Conservation (phyloP, 2,329 filamentous ascomycete genomes). For the Aspergillus uvarum region DNA sequence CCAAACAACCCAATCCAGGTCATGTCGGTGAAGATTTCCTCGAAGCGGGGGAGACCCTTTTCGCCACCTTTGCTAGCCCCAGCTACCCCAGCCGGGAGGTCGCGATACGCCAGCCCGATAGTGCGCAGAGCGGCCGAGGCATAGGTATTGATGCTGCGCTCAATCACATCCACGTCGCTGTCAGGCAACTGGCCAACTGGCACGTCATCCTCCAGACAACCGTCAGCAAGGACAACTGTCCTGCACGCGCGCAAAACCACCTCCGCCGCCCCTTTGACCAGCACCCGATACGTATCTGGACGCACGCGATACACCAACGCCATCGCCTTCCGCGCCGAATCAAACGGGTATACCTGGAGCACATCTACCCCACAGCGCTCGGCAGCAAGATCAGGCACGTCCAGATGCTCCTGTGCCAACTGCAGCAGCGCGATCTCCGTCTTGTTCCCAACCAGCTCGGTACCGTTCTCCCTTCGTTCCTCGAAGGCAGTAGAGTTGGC, state of each 20-base stretch:
- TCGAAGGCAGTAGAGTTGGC: slow-evolving; percentile 66
- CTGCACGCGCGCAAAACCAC: slow-evolving; percentile 31
- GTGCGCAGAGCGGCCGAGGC: slow-evolving; percentile 38
- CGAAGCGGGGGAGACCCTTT: background rate
- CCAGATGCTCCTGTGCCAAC: slow-evolving; percentile 61
- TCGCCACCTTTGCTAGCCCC: background rate
- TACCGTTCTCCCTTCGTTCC: slow-evolving; percentile 53
- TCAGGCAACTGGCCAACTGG: background rate
- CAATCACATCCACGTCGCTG: too few species aligned
- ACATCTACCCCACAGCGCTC: slow-evolving; percentile 56
- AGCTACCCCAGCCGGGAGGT: slow-evolving; percentile 56
- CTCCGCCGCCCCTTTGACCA: slow-evolving; percentile 40
- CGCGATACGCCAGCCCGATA: slow-evolving; percentile 67
- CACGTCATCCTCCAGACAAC: slow-evolving; percentile 6
- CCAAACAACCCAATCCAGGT: slow-evolving; percentile 5
- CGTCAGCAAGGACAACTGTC: slow-evolving; percentile 20
- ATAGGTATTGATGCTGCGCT: too few species aligned
- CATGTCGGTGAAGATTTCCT: slow-evolving; percentile 1
- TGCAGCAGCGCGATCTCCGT: slow-evolving; percentile 68
- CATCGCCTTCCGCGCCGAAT: slow-evolving; percentile 65
- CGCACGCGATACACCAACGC: slow-evolving; percentile 31
- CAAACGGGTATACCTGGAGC: slow-evolving; percentile 66
- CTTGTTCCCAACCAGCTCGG: slow-evolving; percentile 65
- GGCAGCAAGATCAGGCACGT: slow-evolving; percentile 59
- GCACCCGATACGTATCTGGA: slow-evolving; percentile 27